Evolutionary conservation across 306 rosid genomes (phyloP).

Genomic region (Mimosa pudica): DNA sequence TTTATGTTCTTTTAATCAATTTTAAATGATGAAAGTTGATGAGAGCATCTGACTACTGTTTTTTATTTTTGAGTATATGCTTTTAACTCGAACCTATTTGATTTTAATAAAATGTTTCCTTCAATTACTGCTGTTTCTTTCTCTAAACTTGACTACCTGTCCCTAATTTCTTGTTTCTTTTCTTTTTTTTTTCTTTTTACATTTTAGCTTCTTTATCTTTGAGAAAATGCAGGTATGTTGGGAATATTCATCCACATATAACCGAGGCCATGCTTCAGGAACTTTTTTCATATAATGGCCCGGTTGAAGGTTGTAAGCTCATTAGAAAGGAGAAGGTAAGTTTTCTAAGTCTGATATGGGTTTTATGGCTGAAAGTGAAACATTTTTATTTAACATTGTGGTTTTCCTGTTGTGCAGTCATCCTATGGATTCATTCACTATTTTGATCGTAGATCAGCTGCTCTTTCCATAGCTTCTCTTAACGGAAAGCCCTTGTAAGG

Average conservation of each 20-base stretch:
- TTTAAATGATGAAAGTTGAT: not conserved
- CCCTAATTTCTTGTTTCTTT: conserved; percentile 46
- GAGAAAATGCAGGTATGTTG: conserved; percentile 89
- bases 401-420: conserved; percentile 66
- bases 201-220: conserved; percentile 54
- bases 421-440: conserved; percentile 97
- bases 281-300: conserved; percentile 89
- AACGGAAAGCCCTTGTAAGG: conserved; percentile 96
- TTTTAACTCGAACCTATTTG: conserved; percentile 4
- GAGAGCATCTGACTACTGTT: conserved; percentile 18
- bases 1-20: not conserved
- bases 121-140: conserved; percentile 15
- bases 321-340: conserved; percentile 91
- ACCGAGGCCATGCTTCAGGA: conserved; percentile 97
- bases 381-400: conserved; percentile 27
- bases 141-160: conserved; percentile 37
- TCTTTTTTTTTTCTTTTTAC: conserved; percentile 43
- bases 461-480: conserved; percentile 85
- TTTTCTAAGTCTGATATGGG: not conserved
- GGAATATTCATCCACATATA: conserved; percentile 91
- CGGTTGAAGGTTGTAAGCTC: conserved; percentile 91
- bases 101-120: conserved; percentile 4
- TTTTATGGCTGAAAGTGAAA: conserved; percentile 16
- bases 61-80: not conserved
- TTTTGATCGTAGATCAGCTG: conserved; percentile 95